Conservation (phyloP, 805 yeast species). For the Ogataea zsoltii region DNA sequence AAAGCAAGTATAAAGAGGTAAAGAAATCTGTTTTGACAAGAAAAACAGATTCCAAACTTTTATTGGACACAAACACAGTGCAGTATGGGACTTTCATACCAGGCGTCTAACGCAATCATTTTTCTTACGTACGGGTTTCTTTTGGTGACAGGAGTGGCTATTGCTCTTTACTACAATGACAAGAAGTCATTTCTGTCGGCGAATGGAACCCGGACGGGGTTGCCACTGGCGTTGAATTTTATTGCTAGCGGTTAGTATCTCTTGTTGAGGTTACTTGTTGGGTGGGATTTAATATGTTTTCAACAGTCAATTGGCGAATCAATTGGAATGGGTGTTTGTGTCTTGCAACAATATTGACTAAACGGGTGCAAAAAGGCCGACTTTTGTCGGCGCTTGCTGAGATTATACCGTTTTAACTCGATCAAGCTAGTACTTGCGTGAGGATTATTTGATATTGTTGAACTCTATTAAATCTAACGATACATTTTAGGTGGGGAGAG, state of each 20-base stretch:
- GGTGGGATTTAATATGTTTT: slow-evolving; percentile 12
- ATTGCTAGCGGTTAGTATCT: slow-evolving; percentile 80
- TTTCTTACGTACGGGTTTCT: slow-evolving; percentile 59
- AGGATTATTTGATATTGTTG: slow-evolving; percentile 53
- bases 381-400: slow-evolving; percentile 46
- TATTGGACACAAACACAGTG: background rate
- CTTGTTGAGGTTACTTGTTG: slow-evolving; percentile 1
- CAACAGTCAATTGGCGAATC: slow-evolving; percentile 12
- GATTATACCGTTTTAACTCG: slow-evolving; percentile 78
- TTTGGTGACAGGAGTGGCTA: slow-evolving; percentile 52
- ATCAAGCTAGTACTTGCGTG: slow-evolving; percentile 83
- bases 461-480: slow-evolving; percentile 22
- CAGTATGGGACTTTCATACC: slow-evolving; percentile 40
- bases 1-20: slow-evolving; percentile 6
- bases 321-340: slow-evolving; percentile 1
- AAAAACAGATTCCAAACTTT: background rate
- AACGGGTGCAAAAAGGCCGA: slow-evolving; percentile 47
- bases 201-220: slow-evolving; percentile 75
- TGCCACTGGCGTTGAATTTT: slow-evolving; percentile 84
- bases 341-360: slow-evolving; percentile 33
- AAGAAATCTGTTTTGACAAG: background rate
- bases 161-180: slow-evolving; percentile 60
- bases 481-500: background rate
- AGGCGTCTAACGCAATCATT: slow-evolving; percentile 60
- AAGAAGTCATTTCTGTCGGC: slow-evolving; percentile 66